Evolutionary conservation across 2,329 filamentous ascomycete genomes (phyloP), one percentile per base, ranked within the genome.

Genomic region (Daldinia sp.): DNA sequence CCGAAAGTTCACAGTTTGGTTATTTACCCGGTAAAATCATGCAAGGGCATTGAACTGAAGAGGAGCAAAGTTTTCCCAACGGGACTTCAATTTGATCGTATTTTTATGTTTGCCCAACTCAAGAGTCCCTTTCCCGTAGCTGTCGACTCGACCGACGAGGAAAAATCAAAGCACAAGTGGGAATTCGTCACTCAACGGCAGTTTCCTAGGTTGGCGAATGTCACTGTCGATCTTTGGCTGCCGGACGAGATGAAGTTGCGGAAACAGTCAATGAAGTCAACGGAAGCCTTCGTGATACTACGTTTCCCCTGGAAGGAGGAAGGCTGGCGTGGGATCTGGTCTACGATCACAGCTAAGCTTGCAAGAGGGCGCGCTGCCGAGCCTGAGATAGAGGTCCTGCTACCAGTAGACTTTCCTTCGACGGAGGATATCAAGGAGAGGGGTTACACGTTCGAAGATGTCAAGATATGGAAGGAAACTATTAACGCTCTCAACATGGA

Each of bases 11-110:
- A 93, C 78, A 92, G 91, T 62, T 83, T 97, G 58, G 90, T 90
- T 81, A 86, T 94, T 67, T 95, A 96, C 78, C 94, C 94, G 0
- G 82, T 97, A 78, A 95, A 97, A 81, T 93, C 92, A 63, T 97
- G 93, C 78, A 84, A 83, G 63, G 92, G 91, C 30, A 89, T 97
- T 61, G 93, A 96, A 80, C 80, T 97, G 53, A 81, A 87, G 58
- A 82, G 85, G 68, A 88, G 87, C 67, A 86, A 88, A 60, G 85
- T 96, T 15, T 80, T 93, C 51, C 82, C 88, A 5, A 88, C 88
- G 2, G 93, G 94, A 1, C 84, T 97, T 63, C 87, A 91, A 77
- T 92, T 91, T 79, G 94, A 98, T 80, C 88, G 93, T 5, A 87
- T 95, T 73, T 97, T 94, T 82, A 91, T 89, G 54, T 93, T 98